Percentiles rank a stretch among this genome's conserved stretches.
phyloP scores from a whole-genome alignment of 108 stramenopile genomes.

The Poteriospumella lacustris region DNA sequence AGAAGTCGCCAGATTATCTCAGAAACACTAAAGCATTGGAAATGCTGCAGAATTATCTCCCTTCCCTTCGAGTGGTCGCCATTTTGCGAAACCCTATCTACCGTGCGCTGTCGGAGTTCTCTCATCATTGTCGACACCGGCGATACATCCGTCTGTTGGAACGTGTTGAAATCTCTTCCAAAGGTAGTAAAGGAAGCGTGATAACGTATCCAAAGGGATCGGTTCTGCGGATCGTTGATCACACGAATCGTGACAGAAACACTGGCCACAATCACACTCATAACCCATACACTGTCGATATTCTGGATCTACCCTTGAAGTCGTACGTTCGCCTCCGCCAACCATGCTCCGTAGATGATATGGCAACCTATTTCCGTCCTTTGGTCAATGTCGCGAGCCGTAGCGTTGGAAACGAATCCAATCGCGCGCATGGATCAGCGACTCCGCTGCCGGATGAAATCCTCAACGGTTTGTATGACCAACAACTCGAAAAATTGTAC shows the following conservation, averaged over 20 bases:
- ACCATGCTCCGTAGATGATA: no score
- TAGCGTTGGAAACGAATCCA: not conserved
- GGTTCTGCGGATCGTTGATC: not conserved
- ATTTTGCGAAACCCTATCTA: not conserved
- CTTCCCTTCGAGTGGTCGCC: not conserved
- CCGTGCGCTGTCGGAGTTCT: not conserved
- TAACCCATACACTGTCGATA: not conserved
- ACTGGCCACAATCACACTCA: not conserved
- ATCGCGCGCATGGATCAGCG: not conserved
- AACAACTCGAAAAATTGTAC: not conserved
- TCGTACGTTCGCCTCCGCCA: no score
- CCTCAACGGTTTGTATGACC: not conserved
- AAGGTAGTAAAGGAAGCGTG: not conserved
- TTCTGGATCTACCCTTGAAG: not conserved
- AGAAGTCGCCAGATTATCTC: not conserved
- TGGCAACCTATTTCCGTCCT: no score
- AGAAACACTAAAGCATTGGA: not conserved
- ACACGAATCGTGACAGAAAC: not conserved
- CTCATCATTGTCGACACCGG: not conserved
- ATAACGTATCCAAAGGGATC: not conserved
- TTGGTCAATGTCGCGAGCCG: not conserved
- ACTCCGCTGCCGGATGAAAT: not conserved
- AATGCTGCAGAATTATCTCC: not conserved
- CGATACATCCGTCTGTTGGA: not conserved
- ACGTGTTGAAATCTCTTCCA: not conserved